Base-by-base conservation (phyloP, 208 protist genomes). In the Crithidia thermophila region DNA sequence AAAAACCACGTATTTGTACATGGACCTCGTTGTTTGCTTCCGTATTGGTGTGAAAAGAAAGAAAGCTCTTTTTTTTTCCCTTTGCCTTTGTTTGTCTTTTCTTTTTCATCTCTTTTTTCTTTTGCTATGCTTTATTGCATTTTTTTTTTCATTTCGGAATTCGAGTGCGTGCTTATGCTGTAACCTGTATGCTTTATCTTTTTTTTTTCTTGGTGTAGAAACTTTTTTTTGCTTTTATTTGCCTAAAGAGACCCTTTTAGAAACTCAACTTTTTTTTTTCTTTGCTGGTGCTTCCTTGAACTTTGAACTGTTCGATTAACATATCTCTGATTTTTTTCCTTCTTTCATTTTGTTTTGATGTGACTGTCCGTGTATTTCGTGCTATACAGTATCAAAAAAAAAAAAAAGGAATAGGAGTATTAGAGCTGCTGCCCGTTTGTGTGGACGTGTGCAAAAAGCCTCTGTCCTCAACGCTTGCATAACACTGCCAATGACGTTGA, bases 141-240 rank as follows among this genome's bases (percentile, higher is more conserved):
- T 4, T 52, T 56, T 20, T 42, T 40, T 52, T 63, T 33, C n/a
- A n/a, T n/a, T n/a, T n/a, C n/a, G n/a, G n/a, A n/a, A n/a, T n/a
- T n/a, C n/a, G n/a, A n/a, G n/a, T n/a, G n/a, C n/a, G n/a, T n/a
- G n/a, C n/a, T n/a, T 49, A 33, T 43, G 47, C 33, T 62, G 37
- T 66, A 53, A 40, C 40, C 47, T 49, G 20, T 51, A 39, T 50
- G 62, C 57, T 57, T 63, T 28, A 34, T 63, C 49, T 49, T 39
- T 43, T 72, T 60, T 31, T 51, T 65, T 67, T 52, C 60, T 37
- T 55, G 45, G 33, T 28, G 18, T 64, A 67, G 69, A 64, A 16
- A 30, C 43, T 51, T 56, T 53, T 42, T 39, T 67, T 18, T 75
- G 63, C 11, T 67, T 72, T 45, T 31, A 39, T 60, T 60, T 74